These are phyloP conservation scores for Strigomonas culicis DNA, from an alignment of 208 protist species.

Conservation along the genomic window DNA sequence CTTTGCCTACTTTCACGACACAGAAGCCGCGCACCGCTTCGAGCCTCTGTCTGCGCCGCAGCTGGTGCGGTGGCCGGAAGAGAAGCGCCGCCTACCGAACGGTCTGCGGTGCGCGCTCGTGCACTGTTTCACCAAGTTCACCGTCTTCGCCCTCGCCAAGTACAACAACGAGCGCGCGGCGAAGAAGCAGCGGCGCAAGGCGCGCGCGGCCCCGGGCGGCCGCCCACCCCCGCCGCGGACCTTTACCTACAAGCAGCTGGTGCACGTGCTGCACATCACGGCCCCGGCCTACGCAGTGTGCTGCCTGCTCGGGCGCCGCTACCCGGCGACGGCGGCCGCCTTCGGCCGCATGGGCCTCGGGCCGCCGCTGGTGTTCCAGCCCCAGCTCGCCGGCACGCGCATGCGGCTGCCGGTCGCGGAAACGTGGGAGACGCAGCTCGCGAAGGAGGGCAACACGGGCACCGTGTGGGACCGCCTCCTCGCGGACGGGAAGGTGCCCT, in stretches of 20 bases:
- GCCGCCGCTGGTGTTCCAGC: conserved; percentile 57
- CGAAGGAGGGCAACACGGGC: conserved; percentile 82
- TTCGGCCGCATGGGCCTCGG: conserved; percentile 51
- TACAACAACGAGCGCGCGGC: conserved; percentile 90
- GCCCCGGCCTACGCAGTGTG: conserved; percentile 80
- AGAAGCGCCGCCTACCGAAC: conserved; percentile 47
- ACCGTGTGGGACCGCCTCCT: conserved; percentile 91
- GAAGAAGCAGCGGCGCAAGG: conserved; percentile 30
- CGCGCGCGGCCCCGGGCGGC: neutral
- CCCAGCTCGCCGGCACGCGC: conserved; percentile 61
- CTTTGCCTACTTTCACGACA: conserved; percentile 68
- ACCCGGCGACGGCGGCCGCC: conserved; percentile 73
- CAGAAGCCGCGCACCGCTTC: conserved; percentile 26
- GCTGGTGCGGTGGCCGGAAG: neutral
- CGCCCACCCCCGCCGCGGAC: neutral
- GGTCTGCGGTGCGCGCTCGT: conserved; percentile 84
- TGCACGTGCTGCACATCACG: conserved; percentile 82
- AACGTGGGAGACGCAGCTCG: conserved; percentile 92
- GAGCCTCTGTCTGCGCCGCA: neutral
- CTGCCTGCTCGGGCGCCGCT: conserved; percentile 92
- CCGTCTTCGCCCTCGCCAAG: conserved; percentile 91
- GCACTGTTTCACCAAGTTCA: conserved; percentile 86
- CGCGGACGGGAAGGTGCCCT: conserved; percentile 78
- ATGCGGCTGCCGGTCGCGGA: conserved; percentile 90
- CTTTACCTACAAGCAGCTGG: conserved; percentile 77